Percentiles rank a stretch among this genome's conserved stretches.
Conservation (phyloP, 2,329 filamentous ascomycete species). For the Pezicula radicicola region DNA sequence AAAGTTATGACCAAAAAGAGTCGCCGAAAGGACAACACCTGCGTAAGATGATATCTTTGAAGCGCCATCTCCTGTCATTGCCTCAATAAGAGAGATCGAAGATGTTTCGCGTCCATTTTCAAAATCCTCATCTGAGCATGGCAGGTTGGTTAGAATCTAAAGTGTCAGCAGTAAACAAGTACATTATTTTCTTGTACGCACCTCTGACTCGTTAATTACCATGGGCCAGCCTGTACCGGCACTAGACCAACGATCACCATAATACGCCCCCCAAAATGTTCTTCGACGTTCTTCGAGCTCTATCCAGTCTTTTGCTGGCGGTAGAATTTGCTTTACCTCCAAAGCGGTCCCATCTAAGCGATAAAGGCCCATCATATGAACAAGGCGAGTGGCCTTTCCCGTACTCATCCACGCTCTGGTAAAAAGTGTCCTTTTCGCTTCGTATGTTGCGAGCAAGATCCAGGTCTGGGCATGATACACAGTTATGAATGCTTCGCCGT, state of each 20-base stretch:
- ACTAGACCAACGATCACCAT: conserved; percentile 83
- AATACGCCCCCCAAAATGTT: conserved; percentile 92
- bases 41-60: conserved; percentile 71
- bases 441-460: conserved; percentile 73
- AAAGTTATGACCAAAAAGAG: conserved; percentile 86
- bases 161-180: background rate
- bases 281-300: conserved; percentile 84
- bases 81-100: conserved; percentile 65
- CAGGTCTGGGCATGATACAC: conserved; percentile 82
- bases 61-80: conserved; percentile 65
- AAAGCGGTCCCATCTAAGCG: conserved; percentile 75
- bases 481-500: conserved; percentile 81
- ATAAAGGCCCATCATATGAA: conserved; percentile 88
- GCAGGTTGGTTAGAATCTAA: conserved; percentile 73
- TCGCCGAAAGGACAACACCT: conserved; percentile 75
- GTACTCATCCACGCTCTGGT: conserved; percentile 90
- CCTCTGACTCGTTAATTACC: conserved; percentile 81
- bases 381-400: conserved; percentile 72
- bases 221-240: conserved; percentile 96
- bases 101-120: conserved; percentile 70
- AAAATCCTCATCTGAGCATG: conserved; percentile 78
- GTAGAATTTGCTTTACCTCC: conserved; percentile 86
- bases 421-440: conserved; percentile 96
- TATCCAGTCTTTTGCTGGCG: conserved; percentile 83
- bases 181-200: background rate